These are phyloP conservation scores for Metarhizium guizhouense DNA, from an alignment of 2,329 filamentous ascomycete genomes.

Conservation along the genomic window DNA sequence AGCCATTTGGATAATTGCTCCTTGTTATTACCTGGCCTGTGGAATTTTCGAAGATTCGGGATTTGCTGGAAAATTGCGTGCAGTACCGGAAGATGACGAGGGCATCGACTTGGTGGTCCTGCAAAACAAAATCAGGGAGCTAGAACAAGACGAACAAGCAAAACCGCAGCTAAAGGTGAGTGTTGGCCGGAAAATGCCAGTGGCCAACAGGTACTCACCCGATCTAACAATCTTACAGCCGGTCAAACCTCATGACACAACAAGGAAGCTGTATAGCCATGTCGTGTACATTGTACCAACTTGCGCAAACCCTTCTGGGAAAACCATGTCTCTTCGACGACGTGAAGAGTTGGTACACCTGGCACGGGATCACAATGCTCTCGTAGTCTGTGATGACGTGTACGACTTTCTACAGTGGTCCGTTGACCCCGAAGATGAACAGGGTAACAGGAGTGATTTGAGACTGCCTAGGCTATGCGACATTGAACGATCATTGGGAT, in stretches of 20 bases:
- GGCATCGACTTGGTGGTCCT: constrained; percentile 60
- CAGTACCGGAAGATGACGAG: constrained; percentile 67
- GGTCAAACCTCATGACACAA: constrained; percentile 45
- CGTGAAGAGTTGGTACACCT: constrained; percentile 63
- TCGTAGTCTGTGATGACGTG: constrained; percentile 85
- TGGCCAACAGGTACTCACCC: background rate
- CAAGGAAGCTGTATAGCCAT: constrained; percentile 75
- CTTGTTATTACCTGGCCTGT: constrained; percentile 77
- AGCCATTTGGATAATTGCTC: constrained; percentile 71
- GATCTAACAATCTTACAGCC: constrained; percentile 22
- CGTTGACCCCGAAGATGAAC: constrained; percentile 20
- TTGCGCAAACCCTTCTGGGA: constrained; percentile 80
- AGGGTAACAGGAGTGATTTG: constrained; percentile 19
- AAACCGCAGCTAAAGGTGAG: constrained; percentile 8
- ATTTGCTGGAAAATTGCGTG: constrained; percentile 56
- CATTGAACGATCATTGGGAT: constrained; percentile 54
- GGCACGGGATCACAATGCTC: constrained; percentile 68
- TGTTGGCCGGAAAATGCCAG: background rate
- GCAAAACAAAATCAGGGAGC: constrained; percentile 18
- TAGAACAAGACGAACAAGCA: constrained; percentile 18
- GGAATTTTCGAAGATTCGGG: constrained; percentile 78
- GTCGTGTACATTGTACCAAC: constrained; percentile 84
- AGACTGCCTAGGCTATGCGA: constrained; percentile 71
- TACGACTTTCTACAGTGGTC: constrained; percentile 90
- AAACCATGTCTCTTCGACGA: constrained; percentile 64